phyloP scores from a whole-genome alignment of 768 basidiomycete species.

The Auricularia auricula-judae region DNA sequence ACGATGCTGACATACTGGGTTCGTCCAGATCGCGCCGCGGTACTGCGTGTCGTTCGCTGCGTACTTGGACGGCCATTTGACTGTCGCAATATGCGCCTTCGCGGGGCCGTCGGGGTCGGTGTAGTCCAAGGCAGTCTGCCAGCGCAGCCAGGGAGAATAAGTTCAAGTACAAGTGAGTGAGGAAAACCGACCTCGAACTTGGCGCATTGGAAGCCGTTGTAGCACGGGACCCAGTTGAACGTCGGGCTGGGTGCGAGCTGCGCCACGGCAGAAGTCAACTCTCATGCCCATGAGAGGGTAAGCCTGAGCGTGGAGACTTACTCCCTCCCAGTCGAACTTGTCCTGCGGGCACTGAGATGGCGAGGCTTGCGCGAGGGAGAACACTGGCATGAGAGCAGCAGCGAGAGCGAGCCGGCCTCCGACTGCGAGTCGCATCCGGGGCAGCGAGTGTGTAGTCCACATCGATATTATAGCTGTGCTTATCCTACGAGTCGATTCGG shows the following conservation, averaged over 20 bases:
- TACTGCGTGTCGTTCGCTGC: constrained; percentile 8
- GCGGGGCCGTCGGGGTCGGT: constrained; percentile 3
- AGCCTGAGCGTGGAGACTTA: too few relatives aligned
- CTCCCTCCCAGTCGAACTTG: too few relatives aligned
- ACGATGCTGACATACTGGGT: constrained; percentile 1
- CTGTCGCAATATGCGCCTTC: constrained; percentile 11
- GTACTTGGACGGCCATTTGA: constrained; percentile 8
- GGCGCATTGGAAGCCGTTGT: background rate
- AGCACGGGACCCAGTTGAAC: background rate
- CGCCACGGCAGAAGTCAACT: too few relatives aligned
- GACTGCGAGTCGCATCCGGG: too few relatives aligned
- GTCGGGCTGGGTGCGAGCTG: background rate
- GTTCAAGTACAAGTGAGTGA: background rate
- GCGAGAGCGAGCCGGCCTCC: too few relatives aligned
- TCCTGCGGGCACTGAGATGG: too few relatives aligned
- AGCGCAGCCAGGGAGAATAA: background rate
- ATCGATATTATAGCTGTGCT: too few relatives aligned
- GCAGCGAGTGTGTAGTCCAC: too few relatives aligned
- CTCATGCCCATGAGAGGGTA: too few relatives aligned
- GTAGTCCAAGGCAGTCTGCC: constrained; percentile 12
- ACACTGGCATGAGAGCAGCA: too few relatives aligned
- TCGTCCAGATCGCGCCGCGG: constrained; percentile 13
- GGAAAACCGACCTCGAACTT: background rate
- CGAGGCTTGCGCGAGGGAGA: too few relatives aligned
- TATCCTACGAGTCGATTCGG: too few relatives aligned